A percentile compares a stretch with the other conserved stretches of the same genome.
These are phyloP conservation scores for Aciculoconidium aculeatum DNA, from an alignment of 805 yeast species.

Conservation along the genomic window DNA sequence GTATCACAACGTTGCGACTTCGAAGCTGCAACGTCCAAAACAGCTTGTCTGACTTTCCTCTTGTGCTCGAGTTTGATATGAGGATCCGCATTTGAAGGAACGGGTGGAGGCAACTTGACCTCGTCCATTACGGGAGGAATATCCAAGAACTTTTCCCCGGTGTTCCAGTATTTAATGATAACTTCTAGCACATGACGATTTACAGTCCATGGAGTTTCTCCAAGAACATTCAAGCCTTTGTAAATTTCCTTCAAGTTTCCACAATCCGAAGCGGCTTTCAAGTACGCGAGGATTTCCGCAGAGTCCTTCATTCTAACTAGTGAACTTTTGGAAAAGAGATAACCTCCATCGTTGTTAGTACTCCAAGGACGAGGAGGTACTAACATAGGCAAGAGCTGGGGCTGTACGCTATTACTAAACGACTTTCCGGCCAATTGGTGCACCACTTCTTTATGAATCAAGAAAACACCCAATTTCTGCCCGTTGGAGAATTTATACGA, in stretches of 20 bases:
- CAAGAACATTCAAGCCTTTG: conserved; percentile 79
- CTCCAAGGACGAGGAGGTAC: conserved; percentile 89
- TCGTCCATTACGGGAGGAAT: conserved; percentile 48
- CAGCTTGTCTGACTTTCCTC: conserved; percentile 48
- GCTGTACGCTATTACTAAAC: conserved; percentile 61
- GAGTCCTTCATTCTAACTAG: conserved; percentile 77
- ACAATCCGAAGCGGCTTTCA: conserved; percentile 75
- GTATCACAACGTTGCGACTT: conserved; percentile 91
- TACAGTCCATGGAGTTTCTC: conserved; percentile 88
- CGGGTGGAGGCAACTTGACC: conserved; percentile 40
- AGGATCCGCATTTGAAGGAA: conserved; percentile 74
- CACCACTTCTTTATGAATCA: conserved; percentile 64
- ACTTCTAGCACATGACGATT: conserved; percentile 65
- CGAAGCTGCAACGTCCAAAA: conserved; percentile 56
- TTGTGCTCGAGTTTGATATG: conserved; percentile 63
- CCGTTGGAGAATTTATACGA: conserved; percentile 79
- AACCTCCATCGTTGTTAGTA: conserved; percentile 79
- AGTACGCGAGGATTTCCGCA: conserved; percentile 84
- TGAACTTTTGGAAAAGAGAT: conserved; percentile 54
- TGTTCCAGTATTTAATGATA: conserved; percentile 79
- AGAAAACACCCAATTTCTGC: conserved; percentile 73
- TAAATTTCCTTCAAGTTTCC: conserved; percentile 62
- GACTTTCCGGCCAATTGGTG: conserved; percentile 62
- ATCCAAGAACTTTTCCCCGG: conserved; percentile 68
- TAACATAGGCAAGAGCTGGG: conserved; percentile 90